A percentile compares a stretch with the other conserved stretches of the same genome.
Conservation (phyloP, 179 eudicot species). For the Carnegiea gigantea region DNA sequence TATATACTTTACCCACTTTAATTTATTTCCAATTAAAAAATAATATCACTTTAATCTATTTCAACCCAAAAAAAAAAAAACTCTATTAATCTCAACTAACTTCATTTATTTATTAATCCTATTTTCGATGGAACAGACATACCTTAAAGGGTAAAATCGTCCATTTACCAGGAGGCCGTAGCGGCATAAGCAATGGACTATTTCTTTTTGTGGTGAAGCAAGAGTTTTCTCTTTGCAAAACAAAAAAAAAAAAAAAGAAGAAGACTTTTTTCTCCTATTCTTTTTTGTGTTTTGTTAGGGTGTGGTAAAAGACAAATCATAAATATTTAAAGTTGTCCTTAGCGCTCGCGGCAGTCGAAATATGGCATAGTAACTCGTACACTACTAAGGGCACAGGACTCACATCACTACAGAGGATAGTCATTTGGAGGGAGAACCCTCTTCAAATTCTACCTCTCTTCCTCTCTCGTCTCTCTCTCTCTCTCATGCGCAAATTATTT, state of each 20-base stretch:
- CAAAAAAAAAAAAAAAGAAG: too few relatives aligned
- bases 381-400: neutral
- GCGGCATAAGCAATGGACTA: neutral
- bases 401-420: too few relatives aligned
- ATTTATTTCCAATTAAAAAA: too few relatives aligned
- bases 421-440: neutral
- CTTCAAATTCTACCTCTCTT: neutral
- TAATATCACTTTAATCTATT: too few relatives aligned
- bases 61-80: too few relatives aligned
- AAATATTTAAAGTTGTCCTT: slow-evolving; percentile 10
- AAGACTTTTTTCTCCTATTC: neutral
- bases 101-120: too few relatives aligned
- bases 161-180: neutral
- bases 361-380: slow-evolving; percentile 9
- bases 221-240: too few relatives aligned
- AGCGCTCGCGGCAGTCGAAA: neutral
- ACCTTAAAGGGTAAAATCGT: too few relatives aligned
- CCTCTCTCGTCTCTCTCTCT: slow-evolving; percentile 11
- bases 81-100: too few relatives aligned
- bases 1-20: too few relatives aligned
- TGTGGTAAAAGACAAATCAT: neutral
- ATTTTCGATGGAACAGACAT: too few relatives aligned
- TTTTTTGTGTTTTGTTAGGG: neutral
- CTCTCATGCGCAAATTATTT: neutral
- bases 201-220: neutral